Evolutionary conservation across 306 rosid species (phyloP).

Genomic region (Rosa multiflora): DNA sequence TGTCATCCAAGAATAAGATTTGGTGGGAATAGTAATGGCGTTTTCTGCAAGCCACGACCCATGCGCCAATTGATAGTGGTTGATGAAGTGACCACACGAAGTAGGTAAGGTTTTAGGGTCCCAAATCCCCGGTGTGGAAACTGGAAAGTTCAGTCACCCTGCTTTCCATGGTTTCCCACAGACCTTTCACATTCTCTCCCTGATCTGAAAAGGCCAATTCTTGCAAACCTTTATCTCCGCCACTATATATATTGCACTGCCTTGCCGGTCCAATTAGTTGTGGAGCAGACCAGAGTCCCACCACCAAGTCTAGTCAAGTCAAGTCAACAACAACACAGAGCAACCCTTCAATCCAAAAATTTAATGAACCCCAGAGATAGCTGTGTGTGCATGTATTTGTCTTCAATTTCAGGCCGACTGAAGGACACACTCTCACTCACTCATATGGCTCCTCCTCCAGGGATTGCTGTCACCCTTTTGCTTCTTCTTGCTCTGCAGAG

Average conservation of each 20-base stretch:
- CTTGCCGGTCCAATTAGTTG: not conserved
- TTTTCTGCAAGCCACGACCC: not conserved
- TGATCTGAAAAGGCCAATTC: not conserved
- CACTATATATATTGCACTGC: not conserved
- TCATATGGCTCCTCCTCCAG: slow-evolving; percentile 37
- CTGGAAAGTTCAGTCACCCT: not conserved
- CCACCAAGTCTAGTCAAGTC: too few species aligned
- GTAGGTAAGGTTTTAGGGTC: not conserved
- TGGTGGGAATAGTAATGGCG: too few species aligned
- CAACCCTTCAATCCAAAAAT: not conserved
- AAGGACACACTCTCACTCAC: not conserved
- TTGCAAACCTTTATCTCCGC: too few species aligned
- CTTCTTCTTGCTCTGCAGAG: slow-evolving; percentile 30
- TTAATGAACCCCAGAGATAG: not conserved
- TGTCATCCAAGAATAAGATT: too few species aligned
- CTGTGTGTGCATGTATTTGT: not conserved
- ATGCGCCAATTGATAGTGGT: not conserved
- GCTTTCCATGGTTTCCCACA: not conserved
- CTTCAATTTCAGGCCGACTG: not conserved
- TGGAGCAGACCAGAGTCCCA: too few species aligned
- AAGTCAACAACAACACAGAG: too few species aligned
- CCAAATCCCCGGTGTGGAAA: not conserved
- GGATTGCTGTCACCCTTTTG: slow-evolving; percentile 24
- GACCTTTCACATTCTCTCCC: not conserved
- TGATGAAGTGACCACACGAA: not conserved